Base-by-base conservation (phyloP, 2,329 filamentous ascomycete species). In the Phaeoacremonium minimum region DNA sequence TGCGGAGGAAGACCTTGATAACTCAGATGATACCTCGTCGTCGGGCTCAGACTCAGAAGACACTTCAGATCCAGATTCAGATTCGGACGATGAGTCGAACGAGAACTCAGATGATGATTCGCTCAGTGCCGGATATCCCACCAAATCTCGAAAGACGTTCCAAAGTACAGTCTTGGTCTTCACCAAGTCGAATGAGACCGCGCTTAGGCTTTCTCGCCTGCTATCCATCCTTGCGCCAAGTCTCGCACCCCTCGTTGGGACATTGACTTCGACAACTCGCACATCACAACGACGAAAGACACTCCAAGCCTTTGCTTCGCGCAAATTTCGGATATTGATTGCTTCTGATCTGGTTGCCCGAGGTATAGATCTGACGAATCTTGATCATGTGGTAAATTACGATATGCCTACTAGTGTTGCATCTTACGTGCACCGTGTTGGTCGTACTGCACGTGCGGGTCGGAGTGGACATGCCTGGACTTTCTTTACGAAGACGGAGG, bases 261-360 rank as follows among this genome's bases (percentile, higher is more conserved):
- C 83, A 0, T 75, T 93, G 42, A 87, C 87, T 12, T 90, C 87
- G 15, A 86, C 86, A 0, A 84, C 82, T 17, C 78, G 85, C n/a
- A 86, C 83, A 2, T 77, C 82, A 12, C 71, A 76, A 12, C 82
- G 85, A 13, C 76, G 78, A 41, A 81, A 79, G 49, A 80, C 83
- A 0, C 68, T 90, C 16, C 71, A 72, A 17, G 73, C 75, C n/a
- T 90, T 91, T 57, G 64, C 73, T 4, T 58, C 66, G 7, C 73
- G 73, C 39, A 76, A 76, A 40, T 61, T 86, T 17, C 80, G 81
- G 6, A 79, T 95, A 32, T 77, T 97, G 30, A 83, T 97, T 31
- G 89, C 90, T 1, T 95, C 93, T 0, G 91, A 97, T 56, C 83
- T 94, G n/a, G 87, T 93, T 1, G 87, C 89, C 3, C 85, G 91